phyloP scores from a whole-genome alignment of 805 yeast genomes.

The Yarrowia alimentaria region DNA sequence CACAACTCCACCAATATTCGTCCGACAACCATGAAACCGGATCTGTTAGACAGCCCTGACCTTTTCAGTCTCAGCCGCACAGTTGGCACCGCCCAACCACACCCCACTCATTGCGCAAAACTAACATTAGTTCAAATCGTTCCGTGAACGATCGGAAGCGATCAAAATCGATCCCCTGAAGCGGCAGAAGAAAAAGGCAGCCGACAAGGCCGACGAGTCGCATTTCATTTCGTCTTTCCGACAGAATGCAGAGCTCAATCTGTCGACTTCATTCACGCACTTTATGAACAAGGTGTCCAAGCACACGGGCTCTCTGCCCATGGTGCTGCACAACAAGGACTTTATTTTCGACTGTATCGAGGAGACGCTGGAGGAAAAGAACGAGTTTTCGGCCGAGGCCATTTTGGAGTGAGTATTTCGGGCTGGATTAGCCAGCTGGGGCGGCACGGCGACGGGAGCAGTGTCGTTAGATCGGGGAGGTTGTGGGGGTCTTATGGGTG shows the following conservation, averaged over 20 bases:
- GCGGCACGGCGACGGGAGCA: too few species aligned
- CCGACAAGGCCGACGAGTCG: slow-evolving; percentile 45
- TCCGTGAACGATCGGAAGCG: slow-evolving; percentile 78
- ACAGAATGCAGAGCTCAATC: slow-evolving; percentile 85
- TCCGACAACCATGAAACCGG: too few species aligned
- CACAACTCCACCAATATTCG: too few species aligned
- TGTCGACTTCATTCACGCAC: slow-evolving; percentile 66
- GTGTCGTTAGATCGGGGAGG: too few species aligned
- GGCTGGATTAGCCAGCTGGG: not conserved
- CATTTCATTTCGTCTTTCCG: slow-evolving; percentile 75
- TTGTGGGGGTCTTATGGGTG: too few species aligned
- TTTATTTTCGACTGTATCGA: slow-evolving; percentile 56
- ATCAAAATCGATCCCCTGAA: slow-evolving; percentile 74
- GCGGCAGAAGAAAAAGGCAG: slow-evolving; percentile 32
- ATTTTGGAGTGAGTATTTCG: slow-evolving; percentile 53
- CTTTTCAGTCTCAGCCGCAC: too few species aligned
- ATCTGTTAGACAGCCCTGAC: too few species aligned
- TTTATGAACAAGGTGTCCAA: slow-evolving; percentile 58
- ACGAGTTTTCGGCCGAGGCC: slow-evolving; percentile 74
- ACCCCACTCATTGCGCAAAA: too few species aligned
- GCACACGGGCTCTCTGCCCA: slow-evolving; percentile 70
- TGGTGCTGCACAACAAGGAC: slow-evolving; percentile 67
- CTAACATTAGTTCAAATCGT: slow-evolving; percentile 47
- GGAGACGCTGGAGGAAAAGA: slow-evolving; percentile 52
- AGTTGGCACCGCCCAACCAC: too few species aligned